Percentiles rank a stretch among this genome's conserved stretches.
Conservation (phyloP, 2,329 filamentous ascomycete species). For the Allantophomopsis cytisporea region DNA sequence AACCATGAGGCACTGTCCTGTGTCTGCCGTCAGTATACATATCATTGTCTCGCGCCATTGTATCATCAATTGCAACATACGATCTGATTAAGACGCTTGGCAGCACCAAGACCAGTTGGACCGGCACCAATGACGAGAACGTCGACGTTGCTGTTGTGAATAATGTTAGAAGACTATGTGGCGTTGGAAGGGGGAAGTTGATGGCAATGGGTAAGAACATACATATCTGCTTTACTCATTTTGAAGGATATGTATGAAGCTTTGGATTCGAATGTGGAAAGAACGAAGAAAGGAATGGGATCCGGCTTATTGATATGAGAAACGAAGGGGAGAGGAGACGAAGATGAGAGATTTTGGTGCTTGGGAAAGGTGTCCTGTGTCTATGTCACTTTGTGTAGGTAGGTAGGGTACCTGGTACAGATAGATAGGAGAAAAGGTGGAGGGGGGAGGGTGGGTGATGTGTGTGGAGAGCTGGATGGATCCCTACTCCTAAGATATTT, state of each 20-base stretch:
- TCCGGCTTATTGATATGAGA: background rate
- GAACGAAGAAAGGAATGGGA: background rate
- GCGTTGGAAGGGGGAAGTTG: background rate
- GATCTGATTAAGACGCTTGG: conserved; percentile 94
- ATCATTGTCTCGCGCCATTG: conserved; percentile 3
- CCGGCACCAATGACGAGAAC: conserved; percentile 96
- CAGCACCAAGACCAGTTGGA: conserved; percentile 92
- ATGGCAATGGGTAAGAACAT: background rate
- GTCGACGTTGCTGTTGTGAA: conserved; percentile 63
- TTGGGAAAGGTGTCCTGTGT: no score
- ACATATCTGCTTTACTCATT: conserved; percentile 2
- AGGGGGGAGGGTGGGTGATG: background rate
- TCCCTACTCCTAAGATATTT: no score
- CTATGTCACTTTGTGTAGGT: background rate
- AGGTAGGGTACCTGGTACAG: background rate
- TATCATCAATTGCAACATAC: conserved; percentile 30
- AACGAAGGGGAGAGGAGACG: no score
- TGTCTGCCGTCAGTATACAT: conserved; percentile 5
- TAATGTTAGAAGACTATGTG: conserved; percentile 4
- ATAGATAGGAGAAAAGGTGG: background rate
- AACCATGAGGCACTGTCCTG: conserved; percentile 90
- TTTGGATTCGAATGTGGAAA: background rate
- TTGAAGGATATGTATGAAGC: background rate
- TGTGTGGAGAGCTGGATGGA: background rate
- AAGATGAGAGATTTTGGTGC: no score